Evolutionary conservation across 2,329 filamentous ascomycete species (phyloP), one percentile per base, ranked within the genome.

Genomic region (Ceratocystis destructans): DNA sequence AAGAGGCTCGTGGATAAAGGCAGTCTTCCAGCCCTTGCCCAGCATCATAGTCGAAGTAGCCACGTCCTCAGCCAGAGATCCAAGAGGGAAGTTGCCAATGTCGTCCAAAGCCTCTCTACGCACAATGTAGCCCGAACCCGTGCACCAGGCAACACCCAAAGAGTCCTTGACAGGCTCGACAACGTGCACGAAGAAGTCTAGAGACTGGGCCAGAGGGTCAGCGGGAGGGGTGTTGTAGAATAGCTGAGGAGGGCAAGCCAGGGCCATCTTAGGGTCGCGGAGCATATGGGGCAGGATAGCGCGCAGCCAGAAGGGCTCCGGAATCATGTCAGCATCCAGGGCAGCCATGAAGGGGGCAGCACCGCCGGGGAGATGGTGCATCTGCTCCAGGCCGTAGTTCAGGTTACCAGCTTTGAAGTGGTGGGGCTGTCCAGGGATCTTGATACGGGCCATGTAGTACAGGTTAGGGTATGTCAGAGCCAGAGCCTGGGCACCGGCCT

Each of bases 291-390:
- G 81, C n/a, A 86, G 73, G 17, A 83, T 72, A 33, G 81, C 79
- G 48, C 83, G 80, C 17, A 87, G 77, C 82, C 83, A 87, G 61
- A 81, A 75, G 64, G 76, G 77, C 72, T 86, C 82, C 5, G 83
- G 82, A 72, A 87, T 86, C 85, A 87, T 87, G 71, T 87, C 85
- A 22, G 84, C 84, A 71, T 87, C 85, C 44, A 87, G 75, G 48
- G 82, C 81, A n/a, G 83, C 84, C 71, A 86, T 81, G 72, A 78
- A 86, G 70, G 82, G 77, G 50, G 77, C 77, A n/a, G 80, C 76
- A 28, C 82, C 82, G 20, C 81, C 82, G 1, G 81, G 80, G 41
- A 85, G 73, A n/a, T 74, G 71, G 17, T 76, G 75, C 3, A 79
- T 76, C 65, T 79, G 76, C 17, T 83, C 79, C 22, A 83, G 73